Percentiles rank a stretch among this genome's conserved stretches.
phyloP scores from a whole-genome alignment of 768 basidiomycete species.

The Mycena vulgaris region DNA sequence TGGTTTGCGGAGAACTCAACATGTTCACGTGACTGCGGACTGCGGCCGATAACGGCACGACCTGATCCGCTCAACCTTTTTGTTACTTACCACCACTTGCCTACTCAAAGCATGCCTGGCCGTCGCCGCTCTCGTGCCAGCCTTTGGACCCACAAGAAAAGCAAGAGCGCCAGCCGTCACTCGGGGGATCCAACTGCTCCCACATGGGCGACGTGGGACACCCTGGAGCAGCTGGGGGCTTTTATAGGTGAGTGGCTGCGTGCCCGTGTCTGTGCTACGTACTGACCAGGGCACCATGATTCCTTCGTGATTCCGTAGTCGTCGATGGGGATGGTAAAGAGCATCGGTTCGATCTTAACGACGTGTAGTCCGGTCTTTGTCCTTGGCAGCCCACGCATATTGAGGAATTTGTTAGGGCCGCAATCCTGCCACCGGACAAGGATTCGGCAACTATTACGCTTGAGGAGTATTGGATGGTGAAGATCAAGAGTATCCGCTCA shows the following conservation, averaged over 20 bases:
- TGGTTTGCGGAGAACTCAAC: no score
- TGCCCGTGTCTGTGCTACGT: background rate
- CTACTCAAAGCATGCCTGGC: background rate
- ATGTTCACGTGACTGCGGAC: no score
- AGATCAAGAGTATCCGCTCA: constrained; percentile 9
- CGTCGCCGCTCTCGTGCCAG: background rate
- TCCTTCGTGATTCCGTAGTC: no score
- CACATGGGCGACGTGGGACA: background rate
- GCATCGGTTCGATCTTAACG: background rate
- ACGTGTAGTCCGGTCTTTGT: background rate
- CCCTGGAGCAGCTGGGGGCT: background rate
- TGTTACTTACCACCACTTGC: background rate
- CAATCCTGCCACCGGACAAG: background rate
- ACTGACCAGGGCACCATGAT: no score
- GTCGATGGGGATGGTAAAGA: background rate
- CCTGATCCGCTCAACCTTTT: background rate
- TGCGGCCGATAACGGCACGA: background rate
- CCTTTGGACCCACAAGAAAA: constrained; percentile 17
- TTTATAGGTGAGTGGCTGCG: background rate
- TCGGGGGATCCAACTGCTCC: background rate
- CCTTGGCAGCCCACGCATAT: background rate
- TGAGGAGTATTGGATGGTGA: constrained; percentile 9
- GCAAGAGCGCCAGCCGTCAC: background rate
- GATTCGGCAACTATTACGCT: background rate
- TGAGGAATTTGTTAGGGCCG: background rate